Base-by-base conservation (phyloP, 805 yeast species). In the Ogataea parapolymorpha region DNA sequence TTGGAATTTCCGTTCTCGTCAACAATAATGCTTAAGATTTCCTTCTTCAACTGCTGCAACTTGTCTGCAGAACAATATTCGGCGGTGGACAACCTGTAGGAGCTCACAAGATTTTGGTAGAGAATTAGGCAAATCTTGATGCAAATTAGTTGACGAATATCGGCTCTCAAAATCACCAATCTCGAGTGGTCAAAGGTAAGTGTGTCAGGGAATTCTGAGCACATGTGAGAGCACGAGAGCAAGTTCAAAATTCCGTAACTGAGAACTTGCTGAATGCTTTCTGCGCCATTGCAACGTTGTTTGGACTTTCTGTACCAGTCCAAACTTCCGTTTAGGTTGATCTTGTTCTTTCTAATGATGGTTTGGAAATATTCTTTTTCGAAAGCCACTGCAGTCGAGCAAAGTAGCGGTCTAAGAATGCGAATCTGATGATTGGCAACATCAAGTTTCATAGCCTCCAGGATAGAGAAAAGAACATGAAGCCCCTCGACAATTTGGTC, bases 371-470 rank as follows among this genome's bases (percentile, higher is more conserved):
- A 88, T 60, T 86, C 95, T 54, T 80, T 80, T 65, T 90, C 98
- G 56, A 90, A 86, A 45, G 85, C 90, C 10, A 85, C 83, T 2
- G 96, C 93, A 26, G 93, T 85, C 54, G 87, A 89, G 43, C 88
- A 78, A 35, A 91, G 70, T 2, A 84, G 82, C 2, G 96, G 95
- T 55, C 96, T 74, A 39, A 89, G 68, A 15, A 87, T 79, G 50
- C 95, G 74, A 40, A 91, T 86, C 65, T 90, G 96, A 59, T 90
- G 96, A 64, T 90, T 90, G 12, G 97, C 96, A 41, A 89, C 93
- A 57, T 91, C 97, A 47, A 90, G 70, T 61, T 90, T 91, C 95
- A 90, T 89, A 9, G 95, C 91, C 62, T 90, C 97, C 48, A 91
- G 69, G 43, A 91, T 83, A 44, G 85, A 82, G 58, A 90, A 87